Evolutionary conservation across 2,329 filamentous ascomycete species (phyloP).

Genomic region (Mycosphaerelloides madeirae): DNA sequence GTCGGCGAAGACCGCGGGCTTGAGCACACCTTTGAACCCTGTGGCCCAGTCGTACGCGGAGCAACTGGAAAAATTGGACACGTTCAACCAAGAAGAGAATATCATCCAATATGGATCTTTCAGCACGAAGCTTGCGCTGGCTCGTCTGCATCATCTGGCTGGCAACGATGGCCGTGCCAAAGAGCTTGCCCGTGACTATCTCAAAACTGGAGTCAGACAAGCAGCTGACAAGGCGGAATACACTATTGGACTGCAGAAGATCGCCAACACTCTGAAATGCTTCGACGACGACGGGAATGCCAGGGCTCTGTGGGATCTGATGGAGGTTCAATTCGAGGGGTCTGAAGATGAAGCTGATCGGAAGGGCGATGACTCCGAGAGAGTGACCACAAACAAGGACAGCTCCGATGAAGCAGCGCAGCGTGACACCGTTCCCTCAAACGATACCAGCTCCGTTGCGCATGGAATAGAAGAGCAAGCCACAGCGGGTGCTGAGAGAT

Average conservation of each 20-base stretch:
- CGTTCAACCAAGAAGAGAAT: background rate
- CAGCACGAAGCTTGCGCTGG: background rate
- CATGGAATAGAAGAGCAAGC: no score
- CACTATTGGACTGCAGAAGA: background rate
- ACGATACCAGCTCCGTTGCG: no score
- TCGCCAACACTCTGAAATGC: background rate
- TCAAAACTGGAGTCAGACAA: background rate
- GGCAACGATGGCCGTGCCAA: conserved; percentile 1
- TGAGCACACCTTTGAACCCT: background rate
- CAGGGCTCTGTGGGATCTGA: background rate
- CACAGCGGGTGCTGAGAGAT: no score
- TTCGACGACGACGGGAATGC: conserved; percentile 4
- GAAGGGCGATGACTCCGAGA: no score
- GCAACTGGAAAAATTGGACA: background rate
- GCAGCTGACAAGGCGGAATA: background rate
- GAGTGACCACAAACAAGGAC: no score
- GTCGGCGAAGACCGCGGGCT: background rate
- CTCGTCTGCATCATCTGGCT: background rate
- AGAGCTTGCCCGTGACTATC: background rate
- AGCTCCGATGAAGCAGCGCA: no score
- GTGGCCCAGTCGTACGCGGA: background rate
- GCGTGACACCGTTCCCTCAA: no score
- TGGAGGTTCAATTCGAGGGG: no score
- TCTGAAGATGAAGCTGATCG: no score
- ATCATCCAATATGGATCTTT: background rate